These are phyloP conservation scores for Periconia macrospinosa DNA, from an alignment of 2,329 filamentous ascomycete genomes.

Conservation along the genomic window DNA sequence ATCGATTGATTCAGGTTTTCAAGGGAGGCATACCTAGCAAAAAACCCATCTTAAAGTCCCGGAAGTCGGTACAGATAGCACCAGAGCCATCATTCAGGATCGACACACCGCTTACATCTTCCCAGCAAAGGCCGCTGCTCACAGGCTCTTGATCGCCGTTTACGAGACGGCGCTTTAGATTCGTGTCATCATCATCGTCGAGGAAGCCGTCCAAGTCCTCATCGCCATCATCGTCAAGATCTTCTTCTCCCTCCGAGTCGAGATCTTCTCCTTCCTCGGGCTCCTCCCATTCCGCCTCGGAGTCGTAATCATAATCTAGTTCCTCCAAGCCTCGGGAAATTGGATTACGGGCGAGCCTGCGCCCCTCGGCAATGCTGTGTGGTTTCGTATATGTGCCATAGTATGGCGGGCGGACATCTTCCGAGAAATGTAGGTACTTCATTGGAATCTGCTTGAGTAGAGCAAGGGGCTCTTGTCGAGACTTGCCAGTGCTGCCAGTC, in stretches of 20 bases:
- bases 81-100: conserved; percentile 49
- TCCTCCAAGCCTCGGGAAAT: conserved; percentile 59
- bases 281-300: conserved; percentile 82
- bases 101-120: conserved; percentile 54
- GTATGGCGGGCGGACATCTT: conserved; percentile 68
- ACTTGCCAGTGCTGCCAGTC: conserved; percentile 35
- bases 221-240: conserved; percentile 72
- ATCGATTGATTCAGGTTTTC: background rate
- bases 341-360: conserved; percentile 57
- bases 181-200: conserved; percentile 73
- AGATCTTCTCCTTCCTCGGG: conserved; percentile 72
- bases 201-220: conserved; percentile 89
- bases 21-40: conserved; percentile 62
- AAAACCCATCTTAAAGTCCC: conserved; percentile 73
- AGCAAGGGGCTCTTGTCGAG: conserved; percentile 37
- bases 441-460: conserved; percentile 60
- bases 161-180: conserved; percentile 60
- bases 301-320: conserved; percentile 81
- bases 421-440: conserved; percentile 64
- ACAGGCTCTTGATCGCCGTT: conserved; percentile 73
- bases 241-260: conserved; percentile 65
- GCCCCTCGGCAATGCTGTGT: conserved; percentile 48
- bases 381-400: conserved; percentile 71
- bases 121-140: conserved; percentile 82
- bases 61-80: conserved; percentile 53